Percentiles rank a stretch among this genome's conserved stretches.
These are phyloP conservation scores for Boletus tomentosulus DNA, from an alignment of 768 basidiomycete species.

Conservation along the genomic window DNA sequence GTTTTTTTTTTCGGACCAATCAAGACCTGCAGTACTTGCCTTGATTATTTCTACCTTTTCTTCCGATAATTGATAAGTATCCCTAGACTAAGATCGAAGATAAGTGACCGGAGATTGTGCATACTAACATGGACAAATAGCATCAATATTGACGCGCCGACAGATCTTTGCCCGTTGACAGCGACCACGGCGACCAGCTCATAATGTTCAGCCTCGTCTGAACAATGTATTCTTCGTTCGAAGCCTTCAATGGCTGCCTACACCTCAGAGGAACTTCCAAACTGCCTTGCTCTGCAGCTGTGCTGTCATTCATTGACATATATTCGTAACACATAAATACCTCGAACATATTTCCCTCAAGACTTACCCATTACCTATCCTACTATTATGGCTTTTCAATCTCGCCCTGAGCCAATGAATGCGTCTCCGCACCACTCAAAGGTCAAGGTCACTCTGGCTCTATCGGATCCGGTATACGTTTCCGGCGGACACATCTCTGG, in stretches of 20 bases:
- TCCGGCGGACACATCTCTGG: constrained; percentile 66
- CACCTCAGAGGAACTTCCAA: constrained; percentile 4
- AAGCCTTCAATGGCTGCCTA: constrained; percentile 12
- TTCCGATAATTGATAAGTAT: no score
- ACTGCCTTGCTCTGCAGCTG: not conserved
- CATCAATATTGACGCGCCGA: not conserved
- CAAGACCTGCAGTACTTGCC: no score
- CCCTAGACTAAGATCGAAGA: no score
- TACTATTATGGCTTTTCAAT: constrained; percentile 29
- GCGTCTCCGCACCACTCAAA: constrained; percentile 75
- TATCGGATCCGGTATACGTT: constrained; percentile 58
- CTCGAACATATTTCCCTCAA: not conserved
- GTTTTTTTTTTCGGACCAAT: no score
- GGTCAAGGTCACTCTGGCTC: constrained; percentile 60
- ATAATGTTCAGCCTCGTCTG: constrained; percentile 18
- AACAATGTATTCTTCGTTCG: constrained; percentile 1
- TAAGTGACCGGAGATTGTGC: not conserved
- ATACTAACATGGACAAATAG: constrained; percentile 19
- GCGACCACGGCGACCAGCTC: constrained; percentile 8
- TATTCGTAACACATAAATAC: constrained; percentile 13
- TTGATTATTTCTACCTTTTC: no score
- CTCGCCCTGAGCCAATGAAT: constrained; percentile 68
- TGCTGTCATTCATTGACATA: constrained; percentile 3
- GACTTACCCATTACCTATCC: not conserved
- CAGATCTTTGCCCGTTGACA: not conserved